Base-by-base conservation (phyloP, 2,329 filamentous ascomycete species). In the Neoascochyta sp. region DNA sequence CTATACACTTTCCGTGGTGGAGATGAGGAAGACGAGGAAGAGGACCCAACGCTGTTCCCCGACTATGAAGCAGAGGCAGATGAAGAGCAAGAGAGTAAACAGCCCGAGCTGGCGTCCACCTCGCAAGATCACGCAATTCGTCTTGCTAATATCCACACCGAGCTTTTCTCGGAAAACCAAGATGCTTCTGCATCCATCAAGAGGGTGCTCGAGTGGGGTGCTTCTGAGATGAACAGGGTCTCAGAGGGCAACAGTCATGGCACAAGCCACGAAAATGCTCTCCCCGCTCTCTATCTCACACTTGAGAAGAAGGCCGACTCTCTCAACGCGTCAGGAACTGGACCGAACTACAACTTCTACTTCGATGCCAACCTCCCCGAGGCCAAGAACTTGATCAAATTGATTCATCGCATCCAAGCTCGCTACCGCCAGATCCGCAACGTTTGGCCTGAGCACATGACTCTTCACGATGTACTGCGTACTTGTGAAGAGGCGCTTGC, bases 1-100 rank as follows among this genome's bases (percentile, higher is more conserved):
- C 64, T 94, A 21, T 98, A 94, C 62, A 81, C 80, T 12, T 95
- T 92, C 65, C 78, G 80, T 41, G 90, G 89, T 17, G 81, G 80
- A 21, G 83, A 89, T 26, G 79, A 86, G 43, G 83, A 93, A 33
- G 81, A 84, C 47, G 76, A 83, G 32, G 85, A 92, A 42, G 85
- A 92, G 42, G 81, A 95, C 43, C 74, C 81, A 12, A 75, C 83
- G 42, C 68, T 96, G 5, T 96, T 96, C 66, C 90, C 90, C 1
- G 77, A 75, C 4, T 93, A 80, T 42, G 80, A 85, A 9, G 72
- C 75, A 1, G 71, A 74, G 1, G 60, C 68, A 3, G 63, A 65
- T 11, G 29, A 34, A 8, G 20, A 36, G 5, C 59, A 67, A 3
- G 62, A 66, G 6, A 22, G 16, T 11, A 21, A 29, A 2, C 24